phyloP scores from a whole-genome alignment of 2,329 filamentous ascomycete genomes.

The Aspergillus sclerotialis region DNA sequence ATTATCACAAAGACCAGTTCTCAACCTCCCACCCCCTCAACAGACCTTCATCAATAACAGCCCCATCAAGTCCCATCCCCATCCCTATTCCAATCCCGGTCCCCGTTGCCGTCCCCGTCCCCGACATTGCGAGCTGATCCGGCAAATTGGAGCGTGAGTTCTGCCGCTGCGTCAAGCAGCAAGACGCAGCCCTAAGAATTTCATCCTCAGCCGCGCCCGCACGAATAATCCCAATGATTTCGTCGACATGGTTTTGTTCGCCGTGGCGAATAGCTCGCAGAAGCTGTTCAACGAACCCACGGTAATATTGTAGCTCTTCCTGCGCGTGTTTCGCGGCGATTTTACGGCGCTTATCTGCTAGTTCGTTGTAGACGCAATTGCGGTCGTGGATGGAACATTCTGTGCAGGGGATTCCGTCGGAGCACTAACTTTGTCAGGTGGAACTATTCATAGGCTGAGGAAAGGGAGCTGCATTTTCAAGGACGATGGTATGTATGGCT shows the following conservation, averaged over 20 bases:
- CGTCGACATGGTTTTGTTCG: slow-evolving; percentile 13
- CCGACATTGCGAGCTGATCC: too few relatives aligned
- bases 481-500: not conserved
- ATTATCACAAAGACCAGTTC: too few relatives aligned
- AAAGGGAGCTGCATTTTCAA: not conserved
- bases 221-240: slow-evolving; percentile 21
- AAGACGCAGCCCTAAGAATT: too few relatives aligned
- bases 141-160: too few relatives aligned
- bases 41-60: too few relatives aligned
- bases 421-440: slow-evolving; percentile 22
- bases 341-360: slow-evolving; percentile 31
- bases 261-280: slow-evolving; percentile 18
- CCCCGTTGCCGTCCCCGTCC: too few relatives aligned
- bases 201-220: slow-evolving; percentile 12
- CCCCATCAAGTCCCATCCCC: too few relatives aligned
- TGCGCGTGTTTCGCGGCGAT: slow-evolving; percentile 20
- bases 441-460: slow-evolving; percentile 8
- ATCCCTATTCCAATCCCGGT: too few relatives aligned
- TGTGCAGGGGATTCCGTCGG: slow-evolving; percentile 20
- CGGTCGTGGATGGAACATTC: slow-evolving; percentile 28
- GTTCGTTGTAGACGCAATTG: slow-evolving; percentile 27
- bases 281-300: slow-evolving; percentile 20
- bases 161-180: too few relatives aligned
- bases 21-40: too few relatives aligned
- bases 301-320: slow-evolving; percentile 22